phyloP scores from a whole-genome alignment of 176 grass and related monocot genomes.

The Zizania latifolia region DNA sequence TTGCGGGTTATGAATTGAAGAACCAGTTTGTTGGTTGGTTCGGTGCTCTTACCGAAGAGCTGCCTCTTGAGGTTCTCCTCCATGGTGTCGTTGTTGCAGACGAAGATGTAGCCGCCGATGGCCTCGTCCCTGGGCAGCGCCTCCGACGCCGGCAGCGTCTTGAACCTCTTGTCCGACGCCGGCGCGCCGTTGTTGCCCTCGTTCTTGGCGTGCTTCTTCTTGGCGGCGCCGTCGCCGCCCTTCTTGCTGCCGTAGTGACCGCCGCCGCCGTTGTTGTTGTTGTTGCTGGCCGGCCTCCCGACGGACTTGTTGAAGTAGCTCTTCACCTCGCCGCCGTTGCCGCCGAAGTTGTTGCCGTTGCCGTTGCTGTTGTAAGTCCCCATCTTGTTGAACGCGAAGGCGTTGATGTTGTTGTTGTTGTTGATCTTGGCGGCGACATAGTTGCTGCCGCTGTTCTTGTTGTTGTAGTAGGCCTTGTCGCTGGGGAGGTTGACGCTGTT shows the following conservation, averaged over 20 bases:
- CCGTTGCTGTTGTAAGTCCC: slow-evolving; percentile 1
- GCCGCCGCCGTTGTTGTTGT: neutral
- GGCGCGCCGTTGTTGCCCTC: slow-evolving; percentile 14
- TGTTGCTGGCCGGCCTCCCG: slow-evolving; percentile 54
- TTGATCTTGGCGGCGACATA: slow-evolving; percentile 2
- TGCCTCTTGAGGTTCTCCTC: slow-evolving; percentile 89
- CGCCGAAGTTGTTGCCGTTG: slow-evolving; percentile 6
- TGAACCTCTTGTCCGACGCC: slow-evolving; percentile 82
- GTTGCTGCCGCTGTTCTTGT: neutral
- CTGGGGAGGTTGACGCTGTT: slow-evolving; percentile 35
- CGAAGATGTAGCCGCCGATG: slow-evolving; percentile 94
- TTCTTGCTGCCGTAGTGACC: slow-evolving; percentile 28
- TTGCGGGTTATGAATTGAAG: neutral
- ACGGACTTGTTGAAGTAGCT: slow-evolving; percentile 91
- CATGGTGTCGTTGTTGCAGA: slow-evolving; percentile 99
- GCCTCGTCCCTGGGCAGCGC: slow-evolving; percentile 72
- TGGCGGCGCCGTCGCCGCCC: slow-evolving; percentile 27
- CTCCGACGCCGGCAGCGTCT: slow-evolving; percentile 85
- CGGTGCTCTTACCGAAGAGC: slow-evolving; percentile 70
- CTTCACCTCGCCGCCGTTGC: slow-evolving; percentile 53
- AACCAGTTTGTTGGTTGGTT: neutral
- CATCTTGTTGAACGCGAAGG: slow-evolving; percentile 25
- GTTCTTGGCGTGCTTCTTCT: slow-evolving; percentile 39
- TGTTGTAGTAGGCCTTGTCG: slow-evolving; percentile 13
- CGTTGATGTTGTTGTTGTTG: slow-evolving; percentile 3